phyloP scores from a whole-genome alignment of 345 rosid genomes.

The Firmiana major region DNA sequence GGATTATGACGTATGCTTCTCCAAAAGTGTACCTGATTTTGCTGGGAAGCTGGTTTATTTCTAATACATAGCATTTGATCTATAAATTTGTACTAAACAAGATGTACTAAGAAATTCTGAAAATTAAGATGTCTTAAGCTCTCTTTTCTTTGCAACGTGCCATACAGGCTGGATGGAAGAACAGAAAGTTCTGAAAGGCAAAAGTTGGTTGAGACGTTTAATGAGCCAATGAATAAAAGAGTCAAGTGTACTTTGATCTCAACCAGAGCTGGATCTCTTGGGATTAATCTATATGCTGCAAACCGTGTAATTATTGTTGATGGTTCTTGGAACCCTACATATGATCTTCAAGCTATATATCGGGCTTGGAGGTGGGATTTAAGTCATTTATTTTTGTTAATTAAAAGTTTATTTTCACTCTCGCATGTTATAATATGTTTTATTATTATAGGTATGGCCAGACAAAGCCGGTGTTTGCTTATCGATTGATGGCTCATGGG shows the following conservation, averaged over 20 bases:
- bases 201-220: constrained; percentile 87
- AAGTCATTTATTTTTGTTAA: constrained; percentile 11
- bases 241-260: constrained; percentile 94
- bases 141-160: constrained; percentile 11
- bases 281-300: constrained; percentile 96
- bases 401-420: background rate
- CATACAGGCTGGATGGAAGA: constrained; percentile 86
- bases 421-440: constrained; percentile 7
- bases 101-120: background rate
- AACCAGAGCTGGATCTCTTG: constrained; percentile 97
- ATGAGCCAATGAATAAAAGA: constrained; percentile 77
- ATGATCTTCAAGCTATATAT: constrained; percentile 97
- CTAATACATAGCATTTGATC: background rate
- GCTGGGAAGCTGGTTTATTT: constrained; percentile 4
- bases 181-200: constrained; percentile 98
- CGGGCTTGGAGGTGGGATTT: constrained; percentile 94
- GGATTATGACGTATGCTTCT: background rate
- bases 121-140: background rate
- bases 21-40: background rate
- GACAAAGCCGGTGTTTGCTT: constrained; percentile 93
- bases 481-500: constrained; percentile 93
- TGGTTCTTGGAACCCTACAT: constrained; percentile 99
- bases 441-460: constrained; percentile 79
- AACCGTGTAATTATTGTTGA: constrained; percentile 97
- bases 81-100: background rate